Evolutionary conservation across 2,329 filamentous ascomycete genomes (phyloP).

Genomic region (Hypocreales sp.): DNA sequence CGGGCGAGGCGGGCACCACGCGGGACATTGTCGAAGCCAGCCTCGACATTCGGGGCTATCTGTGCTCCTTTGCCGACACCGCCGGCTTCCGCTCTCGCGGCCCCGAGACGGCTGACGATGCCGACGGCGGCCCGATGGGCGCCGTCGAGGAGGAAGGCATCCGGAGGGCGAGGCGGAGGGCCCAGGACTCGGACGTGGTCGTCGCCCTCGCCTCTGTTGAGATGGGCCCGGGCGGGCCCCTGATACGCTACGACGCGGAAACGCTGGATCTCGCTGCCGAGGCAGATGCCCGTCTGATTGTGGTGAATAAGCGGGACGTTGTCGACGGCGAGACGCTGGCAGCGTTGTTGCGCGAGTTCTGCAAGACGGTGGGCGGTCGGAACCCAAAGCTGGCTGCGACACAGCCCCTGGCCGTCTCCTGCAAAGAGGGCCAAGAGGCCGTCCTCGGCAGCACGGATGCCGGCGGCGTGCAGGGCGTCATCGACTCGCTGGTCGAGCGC

Average conservation of each 20-base stretch:
- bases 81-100: constrained; percentile 58
- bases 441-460: constrained; percentile 24
- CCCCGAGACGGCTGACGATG: constrained; percentile 1
- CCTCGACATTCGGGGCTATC: constrained; percentile 76
- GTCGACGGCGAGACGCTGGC: constrained; percentile 19
- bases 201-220: constrained; percentile 70
- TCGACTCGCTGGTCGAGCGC: constrained; percentile 46
- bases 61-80: constrained; percentile 91
- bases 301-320: constrained; percentile 48
- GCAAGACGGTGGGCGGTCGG: constrained; percentile 5
- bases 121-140: constrained; percentile 33
- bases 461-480: constrained; percentile 54
- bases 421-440: constrained; percentile 37
- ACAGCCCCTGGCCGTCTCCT: constrained; percentile 47
- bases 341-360: constrained; percentile 25
- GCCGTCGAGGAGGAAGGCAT: constrained; percentile 82
- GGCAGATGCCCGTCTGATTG: constrained; percentile 33
- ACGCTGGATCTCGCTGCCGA: constrained; percentile 36
- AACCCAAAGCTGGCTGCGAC: constrained; percentile 15
- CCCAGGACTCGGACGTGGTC: constrained; percentile 70
- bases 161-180: constrained; percentile 65
- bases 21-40: constrained; percentile 86
- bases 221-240: constrained; percentile 16
- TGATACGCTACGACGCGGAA: constrained; percentile 37
- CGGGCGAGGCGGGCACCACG: constrained; percentile 82